Base-by-base conservation (phyloP, 306 rosid species). In the Casuarina cunninghamiana region DNA sequence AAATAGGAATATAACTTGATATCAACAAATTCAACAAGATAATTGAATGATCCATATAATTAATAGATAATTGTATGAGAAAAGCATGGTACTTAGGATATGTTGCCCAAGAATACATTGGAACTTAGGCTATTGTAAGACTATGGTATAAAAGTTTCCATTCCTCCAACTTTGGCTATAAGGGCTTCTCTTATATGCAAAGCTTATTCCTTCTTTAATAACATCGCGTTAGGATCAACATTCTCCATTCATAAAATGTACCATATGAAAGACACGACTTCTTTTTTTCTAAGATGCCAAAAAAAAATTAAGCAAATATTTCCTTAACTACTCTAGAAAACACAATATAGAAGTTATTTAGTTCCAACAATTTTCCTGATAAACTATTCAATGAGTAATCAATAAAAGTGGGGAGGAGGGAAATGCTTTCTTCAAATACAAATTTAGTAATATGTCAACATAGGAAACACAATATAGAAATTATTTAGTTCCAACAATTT, bases 151-250 rank as follows among this genome's bases (percentile, higher is more conserved):
- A 83, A 72, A 92, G 97, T 77, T 84, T 88, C 97, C 98, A 95
- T 76, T 87, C 97, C 81, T 79, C 89, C 81, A 89, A 80, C 80
- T 95, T 93, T 21, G 7, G 82, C 93, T 26, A 96, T 62, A 79
- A 92, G 96, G 69, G 91, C 91, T 74, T 97, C 98, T 84, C 97
- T 93, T 69, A 95, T 88, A 78, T 88, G 98, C 97, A 97, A 92
- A 77, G 97, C 96, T 78, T 86, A 88, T 72, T 89, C 90, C 91
- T 90, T 86, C 80, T 88, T 95, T 74, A 92, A 73, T 69, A 90
- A 78, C n/a, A 90, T 43, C 77, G 78, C 45, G 72, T 76, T 82
- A 43, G 96, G 72, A 79, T 91, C 88, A 53, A 88, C 63, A 75
- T 65, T 77, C 92, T 92, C 38, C 93, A 96, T 95, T 69, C 74